A percentile compares a stretch with the other conserved stretches of the same genome.
Conservation (phyloP, 805 yeast species). For the Starmerella khaoyaiensis region DNA sequence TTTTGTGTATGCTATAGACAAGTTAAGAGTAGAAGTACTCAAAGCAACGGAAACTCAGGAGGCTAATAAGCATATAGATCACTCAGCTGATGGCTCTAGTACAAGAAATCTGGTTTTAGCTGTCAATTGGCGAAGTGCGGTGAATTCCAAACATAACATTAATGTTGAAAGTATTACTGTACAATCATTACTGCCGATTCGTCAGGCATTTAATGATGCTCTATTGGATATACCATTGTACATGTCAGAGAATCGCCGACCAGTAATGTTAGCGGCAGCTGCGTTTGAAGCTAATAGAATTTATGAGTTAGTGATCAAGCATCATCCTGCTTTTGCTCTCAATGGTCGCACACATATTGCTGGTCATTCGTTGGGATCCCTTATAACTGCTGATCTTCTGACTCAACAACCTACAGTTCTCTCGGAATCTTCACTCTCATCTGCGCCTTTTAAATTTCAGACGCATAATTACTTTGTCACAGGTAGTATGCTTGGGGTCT, state of each 20-base stretch:
- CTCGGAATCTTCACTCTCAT: constrained; percentile 19
- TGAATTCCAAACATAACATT: constrained; percentile 34
- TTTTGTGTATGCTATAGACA: constrained; percentile 57
- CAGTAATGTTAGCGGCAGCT: constrained; percentile 54
- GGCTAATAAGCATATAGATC: background rate
- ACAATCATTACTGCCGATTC: constrained; percentile 60
- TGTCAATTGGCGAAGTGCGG: constrained; percentile 73
- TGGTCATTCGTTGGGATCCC: constrained; percentile 83
- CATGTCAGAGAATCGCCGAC: constrained; percentile 52
- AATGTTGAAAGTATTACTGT: constrained; percentile 59
- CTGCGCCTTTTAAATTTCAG: constrained; percentile 45
- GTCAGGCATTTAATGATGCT: constrained; percentile 74
- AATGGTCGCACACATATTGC: constrained; percentile 45
- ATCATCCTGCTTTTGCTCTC: constrained; percentile 52
- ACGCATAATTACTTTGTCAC: constrained; percentile 52
- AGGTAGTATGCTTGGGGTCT: constrained; percentile 23
- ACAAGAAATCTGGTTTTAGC: constrained; percentile 41
- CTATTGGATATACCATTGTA: constrained; percentile 68
- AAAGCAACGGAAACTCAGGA: constrained; percentile 20
- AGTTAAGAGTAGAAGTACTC: constrained; percentile 27
- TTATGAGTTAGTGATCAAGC: constrained; percentile 43
- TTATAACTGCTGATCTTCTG: constrained; percentile 65
- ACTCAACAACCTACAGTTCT: constrained; percentile 30
- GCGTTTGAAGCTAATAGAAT: constrained; percentile 56
- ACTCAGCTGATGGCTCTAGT: background rate